Base-by-base conservation (phyloP, 169 alveolate genomes). In the Sarcocystis neurona region DNA sequence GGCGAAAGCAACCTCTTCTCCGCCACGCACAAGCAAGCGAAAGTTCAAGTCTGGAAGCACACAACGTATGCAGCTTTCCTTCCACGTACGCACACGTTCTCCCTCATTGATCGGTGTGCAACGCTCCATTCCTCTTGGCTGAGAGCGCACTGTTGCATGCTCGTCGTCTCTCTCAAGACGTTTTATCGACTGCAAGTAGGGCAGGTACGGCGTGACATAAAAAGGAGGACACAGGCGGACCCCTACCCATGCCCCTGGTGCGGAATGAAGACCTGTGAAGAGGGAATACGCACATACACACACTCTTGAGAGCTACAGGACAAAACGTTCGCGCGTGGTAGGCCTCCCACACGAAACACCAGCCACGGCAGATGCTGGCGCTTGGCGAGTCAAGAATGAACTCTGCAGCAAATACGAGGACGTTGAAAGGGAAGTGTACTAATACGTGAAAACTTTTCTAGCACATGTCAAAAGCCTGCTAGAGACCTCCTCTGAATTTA, bases 241-340 rank as follows among this genome's bases (percentile, higher is more conserved):
- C 44, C 90, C 90, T 10, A 85, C 90, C 90, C 90, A 85, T 60
- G 47, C 60, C 43, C 90, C 90, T 23, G 90, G 90, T 23, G 74
- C 84, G 48, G 85, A 20, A 32, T 56, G 46, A n/a, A 53, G 23
- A 23, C 79, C 90, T 85, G 85, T 43, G 75, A 46, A 50, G 30
- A 58, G 34, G 50, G 48, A 46, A 78, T 6, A 0, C 84, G 46
- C 8, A 23, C 46, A n/a, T n/a, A n/a, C n/a, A n/a, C n/a, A n/a
- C n/a, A n/a, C n/a, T n/a, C n/a, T n/a, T n/a, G n/a, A n/a, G 60
- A 48, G 27, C 27, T 15, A 48, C 60, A 48, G 60, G 15, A 15
- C 27, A 48, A 48, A 15, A 48, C 60, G 60, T 10, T 10, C 6
- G 27, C 60, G 60, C 15, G 60, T 10, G 15, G 60, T 10, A 15